Percentiles rank a stretch among this genome's conserved stretches.
Evolutionary conservation across 192 early-diverging fungal species (phyloP).

Genomic region (Borealophlyctis nickersoniae): DNA sequence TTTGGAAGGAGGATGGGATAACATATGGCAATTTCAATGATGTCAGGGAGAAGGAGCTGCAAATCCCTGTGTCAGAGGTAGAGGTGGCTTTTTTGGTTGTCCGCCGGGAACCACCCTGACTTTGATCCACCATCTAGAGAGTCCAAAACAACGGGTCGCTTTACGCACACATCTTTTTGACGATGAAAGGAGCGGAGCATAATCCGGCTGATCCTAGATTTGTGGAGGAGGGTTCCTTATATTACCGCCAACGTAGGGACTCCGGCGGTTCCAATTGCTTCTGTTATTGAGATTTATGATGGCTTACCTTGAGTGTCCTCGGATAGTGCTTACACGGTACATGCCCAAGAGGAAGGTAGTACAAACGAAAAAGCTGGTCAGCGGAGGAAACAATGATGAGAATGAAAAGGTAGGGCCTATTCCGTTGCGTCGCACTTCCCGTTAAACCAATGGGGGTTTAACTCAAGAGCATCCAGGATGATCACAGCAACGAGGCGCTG

Average conservation of each 20-base stretch:
- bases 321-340: conserved; percentile 38
- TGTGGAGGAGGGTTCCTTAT: conserved; percentile 15
- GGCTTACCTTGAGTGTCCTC: neutral
- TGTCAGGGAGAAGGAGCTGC: conserved; percentile 21
- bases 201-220: neutral
- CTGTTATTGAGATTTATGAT: conserved; percentile 7
- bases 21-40: conserved; percentile 37
- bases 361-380: conserved; percentile 42
- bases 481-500: no score
- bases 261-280: no score
- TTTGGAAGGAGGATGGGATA: conserved; percentile 39
- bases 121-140: conserved; percentile 4
- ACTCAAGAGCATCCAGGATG: no score
- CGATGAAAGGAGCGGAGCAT: conserved; percentile 12
- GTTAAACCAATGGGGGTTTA: neutral
- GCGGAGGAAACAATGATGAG: conserved; percentile 5
- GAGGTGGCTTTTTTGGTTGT: neutral
- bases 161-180: conserved; percentile 45
- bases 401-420: conserved; percentile 12
- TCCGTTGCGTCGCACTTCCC: neutral
- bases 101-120: neutral
- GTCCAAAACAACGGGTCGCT: conserved; percentile 48
- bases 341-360: conserved; percentile 41
- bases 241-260: conserved; percentile 33
- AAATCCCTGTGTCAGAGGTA: conserved; percentile 23